Evolutionary conservation across 768 basidiomycete species (phyloP).

Genomic region (Xerocomellus amylosporus): DNA sequence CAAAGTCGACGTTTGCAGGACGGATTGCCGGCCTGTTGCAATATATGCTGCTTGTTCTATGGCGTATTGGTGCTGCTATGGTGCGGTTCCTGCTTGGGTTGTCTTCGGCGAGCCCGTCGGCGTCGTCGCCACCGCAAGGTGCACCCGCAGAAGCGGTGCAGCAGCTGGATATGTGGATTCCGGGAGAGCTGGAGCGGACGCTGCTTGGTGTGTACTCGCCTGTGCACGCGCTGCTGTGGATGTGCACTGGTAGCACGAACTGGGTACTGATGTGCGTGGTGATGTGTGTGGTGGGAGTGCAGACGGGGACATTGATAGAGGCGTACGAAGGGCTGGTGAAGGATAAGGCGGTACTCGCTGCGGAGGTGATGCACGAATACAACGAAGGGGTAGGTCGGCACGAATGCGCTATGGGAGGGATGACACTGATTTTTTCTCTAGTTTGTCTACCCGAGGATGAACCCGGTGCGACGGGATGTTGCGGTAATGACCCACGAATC

Average conservation of each 20-base stretch:
- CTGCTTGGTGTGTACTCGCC: constrained; percentile 80
- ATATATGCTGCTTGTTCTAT: constrained; percentile 38
- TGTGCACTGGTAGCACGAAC: constrained; percentile 63
- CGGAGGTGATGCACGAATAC: constrained; percentile 84
- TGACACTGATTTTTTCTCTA: constrained; percentile 26
- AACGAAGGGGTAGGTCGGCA: constrained; percentile 60
- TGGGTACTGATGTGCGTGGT: constrained; percentile 72
- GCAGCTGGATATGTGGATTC: constrained; percentile 76
- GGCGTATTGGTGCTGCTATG: constrained; percentile 52
- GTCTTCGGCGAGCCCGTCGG: constrained; percentile 42
- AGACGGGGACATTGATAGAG: constrained; percentile 43
- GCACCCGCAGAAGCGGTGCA: constrained; percentile 57
- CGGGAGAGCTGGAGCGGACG: constrained; percentile 65
- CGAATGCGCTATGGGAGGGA: not conserved
- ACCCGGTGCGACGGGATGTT: constrained; percentile 72
- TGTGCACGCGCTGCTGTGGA: constrained; percentile 71
- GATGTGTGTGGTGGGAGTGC: constrained; percentile 64
- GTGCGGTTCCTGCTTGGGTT: constrained; percentile 70
- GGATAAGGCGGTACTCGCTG: constrained; percentile 69
- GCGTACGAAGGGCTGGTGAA: constrained; percentile 65
- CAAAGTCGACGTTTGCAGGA: constrained; percentile 43
- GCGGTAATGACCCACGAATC: constrained; percentile 85
- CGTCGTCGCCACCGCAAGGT: constrained; percentile 31
- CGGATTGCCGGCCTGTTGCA: constrained; percentile 36
- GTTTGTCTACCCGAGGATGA: constrained; percentile 84